Percentiles rank a stretch among this genome's conserved stretches.
phyloP scores from a whole-genome alignment of 2,329 filamentous ascomycete species.

The Fusarium floridanum region DNA sequence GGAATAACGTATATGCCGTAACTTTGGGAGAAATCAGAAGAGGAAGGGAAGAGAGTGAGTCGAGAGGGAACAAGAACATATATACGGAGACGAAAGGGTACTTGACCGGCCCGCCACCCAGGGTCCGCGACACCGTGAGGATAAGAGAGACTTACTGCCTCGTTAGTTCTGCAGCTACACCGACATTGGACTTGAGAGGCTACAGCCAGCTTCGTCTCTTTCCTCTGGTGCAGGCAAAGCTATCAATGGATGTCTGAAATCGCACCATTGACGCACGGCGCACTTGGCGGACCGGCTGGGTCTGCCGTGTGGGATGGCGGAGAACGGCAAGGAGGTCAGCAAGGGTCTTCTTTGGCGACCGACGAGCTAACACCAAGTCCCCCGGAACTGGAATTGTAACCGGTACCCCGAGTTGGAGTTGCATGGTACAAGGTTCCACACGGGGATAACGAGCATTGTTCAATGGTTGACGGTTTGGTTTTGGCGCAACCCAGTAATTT shows the following conservation, averaged over 20 bases:
- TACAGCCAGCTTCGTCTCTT: constrained; percentile 15
- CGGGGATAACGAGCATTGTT: constrained; percentile 7
- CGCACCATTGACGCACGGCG: constrained; percentile 34
- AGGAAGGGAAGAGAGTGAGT: constrained; percentile 7
- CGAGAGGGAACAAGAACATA: constrained; percentile 29
- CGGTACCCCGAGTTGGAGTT: not conserved
- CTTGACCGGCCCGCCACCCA: constrained; percentile 20
- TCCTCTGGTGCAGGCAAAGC: constrained; percentile 13
- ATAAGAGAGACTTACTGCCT: not conserved
- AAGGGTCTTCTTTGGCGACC: constrained; percentile 30
- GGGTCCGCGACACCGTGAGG: constrained; percentile 11
- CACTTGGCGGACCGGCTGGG: constrained; percentile 20
- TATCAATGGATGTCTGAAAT: constrained; percentile 30
- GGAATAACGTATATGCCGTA: not conserved
- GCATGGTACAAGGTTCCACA: constrained; percentile 14
- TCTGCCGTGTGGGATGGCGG: constrained; percentile 32
- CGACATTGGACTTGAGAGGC: constrained; percentile 27
- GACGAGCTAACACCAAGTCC: not conserved
- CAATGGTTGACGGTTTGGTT: not conserved
- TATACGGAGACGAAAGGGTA: constrained; percentile 22
- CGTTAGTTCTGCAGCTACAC: constrained; percentile 20
- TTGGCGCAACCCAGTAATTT: constrained; percentile 32
- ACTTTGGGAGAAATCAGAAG: not conserved
- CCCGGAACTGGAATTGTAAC: constrained; percentile 33
- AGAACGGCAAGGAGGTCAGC: constrained; percentile 16